Percentiles rank a stretch among this genome's conserved stretches.
Evolutionary conservation across 768 basidiomycete genomes (phyloP).

Genomic region (Strobilomyces dryophilus): DNA sequence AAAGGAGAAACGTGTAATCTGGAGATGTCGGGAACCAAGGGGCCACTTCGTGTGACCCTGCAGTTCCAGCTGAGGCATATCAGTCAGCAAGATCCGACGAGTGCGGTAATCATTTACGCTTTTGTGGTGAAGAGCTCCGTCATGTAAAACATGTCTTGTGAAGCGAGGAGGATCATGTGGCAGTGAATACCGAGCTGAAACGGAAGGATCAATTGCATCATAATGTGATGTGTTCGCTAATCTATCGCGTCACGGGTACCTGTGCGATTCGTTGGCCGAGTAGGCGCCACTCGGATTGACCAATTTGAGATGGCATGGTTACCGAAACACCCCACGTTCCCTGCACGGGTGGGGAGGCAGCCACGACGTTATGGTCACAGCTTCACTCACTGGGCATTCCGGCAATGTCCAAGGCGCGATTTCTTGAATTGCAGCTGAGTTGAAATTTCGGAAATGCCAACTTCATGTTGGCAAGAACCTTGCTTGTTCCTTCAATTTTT

Average conservation of each 20-base stretch:
- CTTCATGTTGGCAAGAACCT: no score
- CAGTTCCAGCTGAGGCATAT: slow-evolving; percentile 19
- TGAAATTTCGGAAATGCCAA: no score
- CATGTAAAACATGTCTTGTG: slow-evolving; percentile 43
- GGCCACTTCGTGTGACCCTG: slow-evolving; percentile 20
- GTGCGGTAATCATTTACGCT: slow-evolving; percentile 29
- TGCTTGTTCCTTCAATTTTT: no score
- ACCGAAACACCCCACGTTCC: slow-evolving; percentile 23
- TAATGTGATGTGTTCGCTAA: neutral
- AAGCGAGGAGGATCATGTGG: slow-evolving; percentile 51
- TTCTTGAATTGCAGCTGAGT: no score
- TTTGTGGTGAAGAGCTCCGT: slow-evolving; percentile 46
- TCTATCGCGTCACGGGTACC: slow-evolving; percentile 31
- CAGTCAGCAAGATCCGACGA: neutral
- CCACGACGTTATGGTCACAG: no score
- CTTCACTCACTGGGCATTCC: no score
- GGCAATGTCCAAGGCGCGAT: no score
- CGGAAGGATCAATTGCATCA: slow-evolving; percentile 17
- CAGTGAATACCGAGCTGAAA: slow-evolving; percentile 51
- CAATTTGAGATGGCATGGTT: slow-evolving; percentile 27
- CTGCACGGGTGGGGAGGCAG: slow-evolving; percentile 43
- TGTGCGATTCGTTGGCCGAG: slow-evolving; percentile 43
- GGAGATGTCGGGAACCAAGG: slow-evolving; percentile 42
- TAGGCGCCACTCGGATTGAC: slow-evolving; percentile 37
- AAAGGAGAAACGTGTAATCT: slow-evolving; percentile 40